Percentiles rank a stretch among this genome's conserved stretches.
phyloP scores from a whole-genome alignment of 495 filamentous ascomycete genomes.

The Daldinia concentrica region DNA sequence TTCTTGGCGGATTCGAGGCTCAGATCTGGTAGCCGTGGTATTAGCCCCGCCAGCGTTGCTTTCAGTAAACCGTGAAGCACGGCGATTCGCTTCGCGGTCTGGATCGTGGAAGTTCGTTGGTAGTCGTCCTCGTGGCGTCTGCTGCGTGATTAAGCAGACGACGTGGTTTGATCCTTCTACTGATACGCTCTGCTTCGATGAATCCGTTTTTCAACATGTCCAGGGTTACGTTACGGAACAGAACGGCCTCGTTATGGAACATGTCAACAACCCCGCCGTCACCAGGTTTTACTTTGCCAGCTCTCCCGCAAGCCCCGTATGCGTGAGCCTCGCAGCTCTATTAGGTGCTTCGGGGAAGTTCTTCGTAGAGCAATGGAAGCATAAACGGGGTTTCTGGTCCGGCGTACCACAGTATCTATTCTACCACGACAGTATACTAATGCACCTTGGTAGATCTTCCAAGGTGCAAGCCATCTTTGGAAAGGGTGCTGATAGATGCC shows the following conservation, averaged over 20 bases:
- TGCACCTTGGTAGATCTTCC: slow-evolving; percentile 41
- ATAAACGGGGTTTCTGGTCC: slow-evolving; percentile 37
- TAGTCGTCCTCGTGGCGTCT: slow-evolving; percentile 24
- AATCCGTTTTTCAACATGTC: slow-evolving; percentile 19
- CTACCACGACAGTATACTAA: slow-evolving; percentile 42
- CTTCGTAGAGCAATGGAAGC: slow-evolving; percentile 36
- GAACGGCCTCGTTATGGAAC: slow-evolving; percentile 28
- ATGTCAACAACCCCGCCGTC: slow-evolving; percentile 29
- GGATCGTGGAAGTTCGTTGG: slow-evolving; percentile 38
- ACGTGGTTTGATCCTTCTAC: slow-evolving; percentile 38
- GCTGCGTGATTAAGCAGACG: slow-evolving; percentile 12
- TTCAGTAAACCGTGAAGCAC: slow-evolving; percentile 33
- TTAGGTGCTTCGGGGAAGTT: slow-evolving; percentile 26
- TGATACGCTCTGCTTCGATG: slow-evolving; percentile 41
- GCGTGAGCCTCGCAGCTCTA: slow-evolving; percentile 31
- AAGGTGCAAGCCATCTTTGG: slow-evolving; percentile 37
- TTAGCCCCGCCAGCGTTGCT: slow-evolving; percentile 30
- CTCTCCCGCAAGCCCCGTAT: slow-evolving; percentile 33
- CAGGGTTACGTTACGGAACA: background rate
- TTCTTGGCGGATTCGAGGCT: slow-evolving; percentile 25
- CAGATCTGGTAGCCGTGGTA: slow-evolving; percentile 34
- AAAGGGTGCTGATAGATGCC: slow-evolving; percentile 26
- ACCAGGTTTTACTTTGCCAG: slow-evolving; percentile 31
- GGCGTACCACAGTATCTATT: slow-evolving; percentile 34
- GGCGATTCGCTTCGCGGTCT: slow-evolving; percentile 16